Base-by-base conservation (phyloP, 164 flowering plant genomes). In the Akebia trifoliata region DNA sequence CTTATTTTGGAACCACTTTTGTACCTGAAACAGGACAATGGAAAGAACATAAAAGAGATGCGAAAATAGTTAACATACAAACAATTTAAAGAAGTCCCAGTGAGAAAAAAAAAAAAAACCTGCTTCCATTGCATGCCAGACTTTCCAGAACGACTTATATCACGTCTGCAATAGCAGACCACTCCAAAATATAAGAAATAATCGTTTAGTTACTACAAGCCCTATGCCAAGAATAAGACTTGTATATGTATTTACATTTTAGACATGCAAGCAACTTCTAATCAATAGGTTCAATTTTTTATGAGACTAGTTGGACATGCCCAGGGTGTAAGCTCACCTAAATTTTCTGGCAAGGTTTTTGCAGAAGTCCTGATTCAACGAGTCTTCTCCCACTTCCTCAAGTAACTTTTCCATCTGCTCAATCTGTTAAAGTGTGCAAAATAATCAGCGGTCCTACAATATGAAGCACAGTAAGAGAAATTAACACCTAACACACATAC, bases 71-170 rank as follows among this genome's bases (percentile, higher is more conserved):
- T 18, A 21, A 50, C 1, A 17, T 9, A 36, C 32, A 40, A 44
- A 51, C 8, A 50, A 9, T 4, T 40, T 7, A 46, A 31, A 29
- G 4, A 5, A 6, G 3, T 12, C 35, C 10, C 1, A 25, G 26
- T 34, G 52, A 20, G 35, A 17, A 8, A 50, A 37, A 17, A 8
- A 50, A 37, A 10, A 42, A 6, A 22, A 51, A 86, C 94, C 82
- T 82, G 82, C 28, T 66, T 67, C 84, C 86, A 77, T 57, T 74
- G 79, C 20, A 86, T 67, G 43, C 56, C 61, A 65, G 86, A 80
- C 68, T 82, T 86, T 56, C 94, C 90, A 59, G 83, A 73, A 53
- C 90, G 86, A 61, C 72, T 82, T 2, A 72, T 29, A 8, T 78
- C 77, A 56, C 67, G 71, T 57, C 94, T 86, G 75, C 72, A 76